Percentiles rank a stretch among this genome's conserved stretches.
Conservation (phyloP, 2,329 filamentous ascomycete genomes). For the Aspergillus novofumigatus region DNA sequence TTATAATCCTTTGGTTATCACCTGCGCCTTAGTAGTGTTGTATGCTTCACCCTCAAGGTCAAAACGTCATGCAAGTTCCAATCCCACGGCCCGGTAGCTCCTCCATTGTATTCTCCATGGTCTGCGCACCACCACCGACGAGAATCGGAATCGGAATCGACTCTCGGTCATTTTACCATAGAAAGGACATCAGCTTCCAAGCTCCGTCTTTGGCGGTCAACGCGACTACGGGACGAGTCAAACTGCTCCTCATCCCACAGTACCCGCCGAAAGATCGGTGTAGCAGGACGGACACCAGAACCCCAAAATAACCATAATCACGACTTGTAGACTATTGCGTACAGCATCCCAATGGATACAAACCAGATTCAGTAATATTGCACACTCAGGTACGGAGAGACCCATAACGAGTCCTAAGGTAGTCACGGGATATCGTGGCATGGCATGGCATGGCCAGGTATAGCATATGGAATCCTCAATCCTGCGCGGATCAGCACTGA, state of each 20-base stretch:
- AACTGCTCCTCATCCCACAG: neutral
- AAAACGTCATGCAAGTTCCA: neutral
- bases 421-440: too few relatives aligned
- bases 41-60: neutral
- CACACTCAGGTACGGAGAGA: neutral
- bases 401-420: neutral
- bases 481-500: neutral
- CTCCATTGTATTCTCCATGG: neutral
- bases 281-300: too few relatives aligned
- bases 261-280: too few relatives aligned
- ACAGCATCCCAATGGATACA: neutral
- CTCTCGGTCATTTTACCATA: neutral
- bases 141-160: neutral
- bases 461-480: neutral
- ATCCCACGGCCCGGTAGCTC: neutral
- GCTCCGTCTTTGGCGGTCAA: neutral
- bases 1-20: neutral
- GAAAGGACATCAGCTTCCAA: neutral
- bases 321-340: too few relatives aligned
- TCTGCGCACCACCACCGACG: neutral
- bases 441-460: too few relatives aligned
- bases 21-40: neutral
- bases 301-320: too few relatives aligned
- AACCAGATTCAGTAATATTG: neutral
- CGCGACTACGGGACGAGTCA: neutral